A percentile compares a stretch with the other conserved stretches of the same genome.
Evolutionary conservation across 192 early-diverging fungal species (phyloP).

Genomic region (Chytriomyces hyalinus): DNA sequence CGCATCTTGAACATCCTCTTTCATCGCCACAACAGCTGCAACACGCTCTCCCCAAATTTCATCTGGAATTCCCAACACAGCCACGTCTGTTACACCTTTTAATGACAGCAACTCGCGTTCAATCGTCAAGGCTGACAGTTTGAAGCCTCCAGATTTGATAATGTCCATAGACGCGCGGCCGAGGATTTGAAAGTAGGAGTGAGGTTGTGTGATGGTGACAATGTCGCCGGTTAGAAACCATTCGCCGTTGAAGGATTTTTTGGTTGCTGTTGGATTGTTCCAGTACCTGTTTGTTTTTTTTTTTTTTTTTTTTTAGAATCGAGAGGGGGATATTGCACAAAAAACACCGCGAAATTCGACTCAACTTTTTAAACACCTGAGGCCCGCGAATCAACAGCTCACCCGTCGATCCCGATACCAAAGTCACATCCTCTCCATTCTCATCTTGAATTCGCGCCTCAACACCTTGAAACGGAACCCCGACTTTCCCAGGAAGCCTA

Average conservation of each 20-base stretch:
- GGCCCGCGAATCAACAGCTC: constrained; percentile 76
- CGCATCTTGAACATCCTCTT: not conserved
- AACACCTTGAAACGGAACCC: constrained; percentile 75
- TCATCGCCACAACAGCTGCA: constrained; percentile 62
- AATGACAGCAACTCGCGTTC: constrained; percentile 72
- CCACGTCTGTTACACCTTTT: constrained; percentile 65
- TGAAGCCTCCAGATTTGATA: constrained; percentile 89
- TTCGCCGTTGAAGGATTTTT: constrained; percentile 70
- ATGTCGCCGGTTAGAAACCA: constrained; percentile 84
- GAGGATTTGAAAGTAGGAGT: constrained; percentile 73
- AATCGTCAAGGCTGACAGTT: constrained; percentile 82
- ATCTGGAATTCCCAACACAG: constrained; percentile 74
- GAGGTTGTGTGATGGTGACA: constrained; percentile 45
- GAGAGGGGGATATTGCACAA: not conserved
- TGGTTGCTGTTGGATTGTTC: constrained; percentile 73
- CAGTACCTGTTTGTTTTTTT: constrained; percentile 57
- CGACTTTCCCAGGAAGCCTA: constrained; percentile 67
- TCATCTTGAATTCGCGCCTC: constrained; percentile 62
- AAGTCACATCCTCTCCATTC: constrained; percentile 58
- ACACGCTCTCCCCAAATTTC: constrained; percentile 80
- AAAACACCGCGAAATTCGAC: not conserved
- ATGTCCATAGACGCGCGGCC: constrained; percentile 84
- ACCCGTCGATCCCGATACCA: constrained; percentile 57
- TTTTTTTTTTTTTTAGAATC: not conserved
- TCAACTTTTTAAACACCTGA: constrained; percentile 75